A percentile compares a stretch with the other conserved stretches of the same genome.
phyloP scores from a whole-genome alignment of 2,329 filamentous ascomycete species.

The Hansfordia pulvinata region DNA sequence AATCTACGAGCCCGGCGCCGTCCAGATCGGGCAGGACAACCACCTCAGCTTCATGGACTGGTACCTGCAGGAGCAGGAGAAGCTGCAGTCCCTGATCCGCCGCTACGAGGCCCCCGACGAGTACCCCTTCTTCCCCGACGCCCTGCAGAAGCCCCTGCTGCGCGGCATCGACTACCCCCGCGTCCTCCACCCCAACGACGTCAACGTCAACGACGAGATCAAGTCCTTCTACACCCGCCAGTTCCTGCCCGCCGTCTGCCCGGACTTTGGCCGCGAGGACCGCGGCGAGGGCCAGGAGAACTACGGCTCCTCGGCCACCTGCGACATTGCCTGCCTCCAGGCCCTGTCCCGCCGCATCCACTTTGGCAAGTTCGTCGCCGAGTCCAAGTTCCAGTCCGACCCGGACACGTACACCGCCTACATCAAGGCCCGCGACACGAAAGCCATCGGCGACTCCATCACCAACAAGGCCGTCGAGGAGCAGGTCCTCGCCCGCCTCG shows the following conservation, averaged over 20 bases:
- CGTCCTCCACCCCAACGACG: conserved; percentile 76
- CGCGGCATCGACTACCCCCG: conserved; percentile 75
- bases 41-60: conserved; percentile 79
- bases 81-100: conserved; percentile 80
- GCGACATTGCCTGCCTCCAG: conserved; percentile 82
- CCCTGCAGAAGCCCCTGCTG: conserved; percentile 69
- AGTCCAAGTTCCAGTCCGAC: conserved; percentile 84
- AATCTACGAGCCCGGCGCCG: conserved; percentile 73
- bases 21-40: conserved; percentile 51
- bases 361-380: conserved; percentile 97
- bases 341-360: conserved; percentile 83
- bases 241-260: conserved; percentile 74
- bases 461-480: conserved; percentile 81
- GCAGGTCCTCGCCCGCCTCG: conserved; percentile 76
- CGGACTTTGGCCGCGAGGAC: conserved; percentile 63
- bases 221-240: conserved; percentile 72
- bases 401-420: conserved; percentile 66
- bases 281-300: conserved; percentile 82
- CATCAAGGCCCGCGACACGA: conserved; percentile 68
- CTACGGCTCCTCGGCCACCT: conserved; percentile 84
- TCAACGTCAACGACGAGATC: conserved; percentile 82
- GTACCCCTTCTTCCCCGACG: conserved; percentile 88
- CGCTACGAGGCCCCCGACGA: conserved; percentile 95
- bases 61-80: conserved; percentile 82
- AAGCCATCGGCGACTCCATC: conserved; percentile 79